Conservation (phyloP, 2,329 filamentous ascomycete species). For the Macrophomina pseudophaseolina region DNA sequence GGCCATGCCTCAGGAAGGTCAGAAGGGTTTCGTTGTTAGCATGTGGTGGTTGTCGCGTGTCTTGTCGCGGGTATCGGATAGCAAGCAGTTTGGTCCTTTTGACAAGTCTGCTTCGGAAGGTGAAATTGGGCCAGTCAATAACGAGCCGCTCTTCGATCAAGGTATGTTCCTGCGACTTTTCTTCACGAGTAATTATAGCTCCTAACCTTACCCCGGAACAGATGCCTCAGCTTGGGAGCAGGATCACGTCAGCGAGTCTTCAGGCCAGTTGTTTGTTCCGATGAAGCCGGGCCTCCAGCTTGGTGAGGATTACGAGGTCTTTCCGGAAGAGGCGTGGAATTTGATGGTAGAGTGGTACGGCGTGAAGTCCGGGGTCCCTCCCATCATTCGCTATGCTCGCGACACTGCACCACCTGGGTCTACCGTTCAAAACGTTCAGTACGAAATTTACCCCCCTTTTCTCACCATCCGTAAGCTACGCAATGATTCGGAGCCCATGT, state of each 20-base stretch:
- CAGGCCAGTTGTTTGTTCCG: constrained; percentile 66
- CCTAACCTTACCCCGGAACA: not conserved
- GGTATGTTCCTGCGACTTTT: constrained; percentile 23
- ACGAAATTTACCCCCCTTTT: constrained; percentile 83
- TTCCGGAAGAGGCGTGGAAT: constrained; percentile 82
- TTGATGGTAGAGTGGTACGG: constrained; percentile 84
- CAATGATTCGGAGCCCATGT: constrained; percentile 57
- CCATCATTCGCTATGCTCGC: constrained; percentile 77
- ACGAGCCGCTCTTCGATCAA: constrained; percentile 48
- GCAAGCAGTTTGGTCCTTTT: constrained; percentile 48
- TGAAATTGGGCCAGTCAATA: constrained; percentile 81
- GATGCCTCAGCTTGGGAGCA: constrained; percentile 25
- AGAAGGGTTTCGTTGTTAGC: constrained; percentile 79
- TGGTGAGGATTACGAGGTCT: constrained; percentile 74
- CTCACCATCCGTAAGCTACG: constrained; percentile 84
- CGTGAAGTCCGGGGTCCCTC: constrained; percentile 68
- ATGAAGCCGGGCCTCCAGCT: constrained; percentile 70
- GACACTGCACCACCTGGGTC: constrained; percentile 68
- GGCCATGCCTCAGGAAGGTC: constrained; percentile 68
- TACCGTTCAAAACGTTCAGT: constrained; percentile 68
- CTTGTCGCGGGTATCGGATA: constrained; percentile 66
- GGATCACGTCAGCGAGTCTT: constrained; percentile 40
- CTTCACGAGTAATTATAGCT: not conserved
- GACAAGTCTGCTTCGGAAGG: constrained; percentile 66
- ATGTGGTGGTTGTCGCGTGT: constrained; percentile 78